Conservation (phyloP, 345 rosid genomes). For the Crucihimalaya himalaica region DNA sequence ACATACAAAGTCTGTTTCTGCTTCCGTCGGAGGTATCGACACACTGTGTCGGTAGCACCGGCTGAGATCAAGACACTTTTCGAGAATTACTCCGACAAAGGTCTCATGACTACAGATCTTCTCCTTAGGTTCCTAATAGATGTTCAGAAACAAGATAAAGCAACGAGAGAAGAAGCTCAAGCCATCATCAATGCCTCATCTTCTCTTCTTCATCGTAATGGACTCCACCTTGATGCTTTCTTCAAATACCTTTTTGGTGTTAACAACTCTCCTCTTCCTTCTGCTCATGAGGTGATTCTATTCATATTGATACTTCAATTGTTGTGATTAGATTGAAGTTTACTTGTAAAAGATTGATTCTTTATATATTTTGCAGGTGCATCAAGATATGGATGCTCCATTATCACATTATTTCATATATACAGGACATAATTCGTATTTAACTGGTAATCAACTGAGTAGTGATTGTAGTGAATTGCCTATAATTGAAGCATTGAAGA, state of each 20-base stretch:
- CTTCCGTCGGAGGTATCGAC: constrained; percentile 55
- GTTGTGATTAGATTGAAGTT: not conserved
- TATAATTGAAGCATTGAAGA: constrained; percentile 63
- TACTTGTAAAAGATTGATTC: no score
- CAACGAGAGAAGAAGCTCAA: constrained; percentile 65
- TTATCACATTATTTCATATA: constrained; percentile 83
- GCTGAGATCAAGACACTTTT: constrained; percentile 57
- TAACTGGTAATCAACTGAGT: constrained; percentile 91
- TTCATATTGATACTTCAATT: not conserved
- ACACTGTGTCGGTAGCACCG: constrained; percentile 63
- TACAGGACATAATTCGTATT: constrained; percentile 91
- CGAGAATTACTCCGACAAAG: constrained; percentile 58
- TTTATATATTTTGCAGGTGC: constrained; percentile 79
- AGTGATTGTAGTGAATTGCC: constrained; percentile 96
- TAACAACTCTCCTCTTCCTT: constrained; percentile 53
- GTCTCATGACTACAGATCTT: constrained; percentile 54
- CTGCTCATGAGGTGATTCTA: constrained; percentile 49
- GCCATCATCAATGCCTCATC: constrained; percentile 48
- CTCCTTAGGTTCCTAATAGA: constrained; percentile 63
- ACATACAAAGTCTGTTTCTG: constrained; percentile 67
- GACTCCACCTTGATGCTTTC: constrained; percentile 59
- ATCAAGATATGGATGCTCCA: constrained; percentile 87
- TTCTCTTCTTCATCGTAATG: constrained; percentile 53
- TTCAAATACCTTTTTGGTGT: constrained; percentile 63
- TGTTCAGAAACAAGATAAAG: constrained; percentile 55